These are phyloP conservation scores for Durotheca rogersii DNA, from an alignment of 495 filamentous ascomycete genomes.

Conservation along the genomic window DNA sequence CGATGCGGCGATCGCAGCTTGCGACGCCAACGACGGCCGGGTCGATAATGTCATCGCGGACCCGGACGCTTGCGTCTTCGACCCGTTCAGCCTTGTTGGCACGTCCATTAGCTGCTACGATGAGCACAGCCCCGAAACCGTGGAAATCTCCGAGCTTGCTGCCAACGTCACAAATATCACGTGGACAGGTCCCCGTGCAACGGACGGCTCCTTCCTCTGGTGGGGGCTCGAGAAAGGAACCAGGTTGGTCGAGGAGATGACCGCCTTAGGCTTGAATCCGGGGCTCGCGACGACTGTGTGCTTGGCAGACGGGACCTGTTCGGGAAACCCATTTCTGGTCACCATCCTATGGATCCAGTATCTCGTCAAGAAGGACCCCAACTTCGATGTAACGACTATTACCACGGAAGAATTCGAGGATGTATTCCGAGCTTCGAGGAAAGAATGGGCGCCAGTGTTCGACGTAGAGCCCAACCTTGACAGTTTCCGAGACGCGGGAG, in stretches of 20 bases:
- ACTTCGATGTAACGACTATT: conserved; percentile 25
- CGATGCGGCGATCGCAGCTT: conserved; percentile 33
- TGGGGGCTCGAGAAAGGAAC: conserved; percentile 20
- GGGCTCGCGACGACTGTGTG: conserved; percentile 23
- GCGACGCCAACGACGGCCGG: conserved; percentile 43
- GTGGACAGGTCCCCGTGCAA: conserved; percentile 25
- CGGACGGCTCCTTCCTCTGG: conserved; percentile 12
- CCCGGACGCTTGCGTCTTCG: conserved; percentile 40
- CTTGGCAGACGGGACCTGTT: conserved; percentile 20
- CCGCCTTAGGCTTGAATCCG: background rate
- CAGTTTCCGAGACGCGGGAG: conserved; percentile 36
- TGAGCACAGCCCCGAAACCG: conserved; percentile 1
- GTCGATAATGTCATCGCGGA: conserved; percentile 41
- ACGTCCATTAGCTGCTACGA: conserved; percentile 23
- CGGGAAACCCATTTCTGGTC: conserved; percentile 6
- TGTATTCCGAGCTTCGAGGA: conserved; percentile 30
- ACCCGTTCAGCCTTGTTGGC: conserved; percentile 35
- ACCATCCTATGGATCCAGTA: conserved; percentile 19
- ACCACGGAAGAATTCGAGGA: conserved; percentile 8
- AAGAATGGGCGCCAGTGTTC: conserved; percentile 36
- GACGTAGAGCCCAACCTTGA: conserved; percentile 40
- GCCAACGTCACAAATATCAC: conserved; percentile 25
- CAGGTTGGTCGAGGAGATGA: background rate
- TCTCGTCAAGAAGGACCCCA: conserved; percentile 24
- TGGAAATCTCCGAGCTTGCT: conserved; percentile 10